These are phyloP conservation scores for Serendipita sp. DNA, from an alignment of 768 basidiomycete genomes.

Conservation along the genomic window DNA sequence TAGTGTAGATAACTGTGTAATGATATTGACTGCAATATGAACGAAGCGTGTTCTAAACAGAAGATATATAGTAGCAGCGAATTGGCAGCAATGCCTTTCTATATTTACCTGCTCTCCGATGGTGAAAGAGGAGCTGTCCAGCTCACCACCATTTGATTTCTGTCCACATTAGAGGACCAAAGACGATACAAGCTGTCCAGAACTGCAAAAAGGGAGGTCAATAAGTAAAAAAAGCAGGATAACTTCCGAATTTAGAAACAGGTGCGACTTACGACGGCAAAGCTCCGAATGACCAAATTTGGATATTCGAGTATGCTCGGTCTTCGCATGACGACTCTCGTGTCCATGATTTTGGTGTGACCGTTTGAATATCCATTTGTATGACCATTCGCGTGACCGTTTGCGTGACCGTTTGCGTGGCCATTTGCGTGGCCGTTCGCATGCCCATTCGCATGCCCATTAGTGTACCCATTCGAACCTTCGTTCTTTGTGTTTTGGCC, in stretches of 20 bases:
- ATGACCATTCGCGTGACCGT: constrained; percentile 1
- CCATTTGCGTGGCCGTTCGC: too few relatives aligned
- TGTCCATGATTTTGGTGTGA: constrained; percentile 8
- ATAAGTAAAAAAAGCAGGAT: background rate
- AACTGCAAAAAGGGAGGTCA: constrained; percentile 34
- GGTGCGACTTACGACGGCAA: constrained; percentile 46
- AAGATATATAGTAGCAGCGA: too few relatives aligned
- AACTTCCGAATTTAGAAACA: background rate
- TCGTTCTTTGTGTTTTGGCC: background rate
- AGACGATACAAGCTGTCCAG: constrained; percentile 80
- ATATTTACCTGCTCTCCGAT: too few relatives aligned
- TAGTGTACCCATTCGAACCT: too few relatives aligned
- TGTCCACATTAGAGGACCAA: constrained; percentile 74
- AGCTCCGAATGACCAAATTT: constrained; percentile 35
- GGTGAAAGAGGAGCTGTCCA: too few relatives aligned
- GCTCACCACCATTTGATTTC: constrained; percentile 63
- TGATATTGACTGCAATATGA: too few relatives aligned
- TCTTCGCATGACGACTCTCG: constrained; percentile 24
- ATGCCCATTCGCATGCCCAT: too few relatives aligned
- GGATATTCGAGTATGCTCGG: constrained; percentile 55
- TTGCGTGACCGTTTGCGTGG: background rate
- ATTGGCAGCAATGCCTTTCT: too few relatives aligned
- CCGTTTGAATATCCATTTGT: constrained; percentile 1
- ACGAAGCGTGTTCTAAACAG: too few relatives aligned
- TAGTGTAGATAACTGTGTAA: too few relatives aligned